Conservation (phyloP, 805 yeast species). For the Metschnikowia dekortorum region DNA sequence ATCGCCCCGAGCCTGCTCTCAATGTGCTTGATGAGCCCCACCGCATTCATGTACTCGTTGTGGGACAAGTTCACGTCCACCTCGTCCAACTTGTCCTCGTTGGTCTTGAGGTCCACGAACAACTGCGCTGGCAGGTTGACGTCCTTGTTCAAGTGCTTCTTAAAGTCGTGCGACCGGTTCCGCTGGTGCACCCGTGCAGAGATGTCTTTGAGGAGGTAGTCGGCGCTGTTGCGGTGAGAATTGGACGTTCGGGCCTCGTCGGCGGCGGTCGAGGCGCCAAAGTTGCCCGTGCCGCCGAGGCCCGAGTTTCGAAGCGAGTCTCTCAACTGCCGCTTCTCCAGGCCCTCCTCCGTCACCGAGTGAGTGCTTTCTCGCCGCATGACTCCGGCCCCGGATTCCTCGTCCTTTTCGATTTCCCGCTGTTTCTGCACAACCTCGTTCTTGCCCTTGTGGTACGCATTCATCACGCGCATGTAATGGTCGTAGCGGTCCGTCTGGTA, state of each 20-base stretch:
- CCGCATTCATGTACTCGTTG: conserved; percentile 46
- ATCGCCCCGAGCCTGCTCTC: conserved; percentile 28
- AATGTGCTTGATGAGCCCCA: conserved; percentile 37
- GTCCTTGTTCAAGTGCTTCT: conserved; percentile 11
- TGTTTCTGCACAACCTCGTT: conserved; percentile 42
- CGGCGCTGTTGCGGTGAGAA: conserved; percentile 29
- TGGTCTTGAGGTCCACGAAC: conserved; percentile 44
- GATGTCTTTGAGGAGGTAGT: conserved; percentile 50
- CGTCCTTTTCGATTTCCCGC: conserved; percentile 20
- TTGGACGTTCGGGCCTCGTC: conserved; percentile 10
- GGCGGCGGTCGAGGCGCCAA: conserved; percentile 18
- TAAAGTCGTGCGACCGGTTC: conserved; percentile 47
- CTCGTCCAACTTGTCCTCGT: conserved; percentile 64
- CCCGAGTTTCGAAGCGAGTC: conserved; percentile 49
- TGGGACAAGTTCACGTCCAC: conserved; percentile 65
- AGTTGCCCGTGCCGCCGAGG: background rate
- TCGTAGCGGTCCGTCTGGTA: conserved; percentile 59
- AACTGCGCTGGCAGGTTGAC: conserved; percentile 19
- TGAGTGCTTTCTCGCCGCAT: conserved; percentile 7
- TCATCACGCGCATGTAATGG: conserved; percentile 51
- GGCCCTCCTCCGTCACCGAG: conserved; percentile 21
- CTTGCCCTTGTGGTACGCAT: conserved; percentile 57
- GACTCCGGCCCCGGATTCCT: conserved; percentile 10
- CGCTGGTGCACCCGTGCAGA: conserved; percentile 60
- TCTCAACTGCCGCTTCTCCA: conserved; percentile 36